phyloP scores from a whole-genome alignment of 345 rosid species.

The Corchorus olitorius region DNA sequence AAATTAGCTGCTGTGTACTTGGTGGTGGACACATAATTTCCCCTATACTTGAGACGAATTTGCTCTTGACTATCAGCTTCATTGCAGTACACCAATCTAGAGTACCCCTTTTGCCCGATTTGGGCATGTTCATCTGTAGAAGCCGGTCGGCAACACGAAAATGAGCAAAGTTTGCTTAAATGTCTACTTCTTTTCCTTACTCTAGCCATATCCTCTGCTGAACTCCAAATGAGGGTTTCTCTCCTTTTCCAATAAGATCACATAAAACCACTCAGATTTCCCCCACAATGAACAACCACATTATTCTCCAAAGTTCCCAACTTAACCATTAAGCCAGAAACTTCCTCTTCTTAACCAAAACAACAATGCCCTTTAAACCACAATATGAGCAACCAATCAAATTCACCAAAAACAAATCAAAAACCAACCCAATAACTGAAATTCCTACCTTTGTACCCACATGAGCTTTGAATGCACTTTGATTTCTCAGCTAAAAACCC shows the following conservation, averaged over 20 bases:
- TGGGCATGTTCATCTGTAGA: constrained; percentile 51
- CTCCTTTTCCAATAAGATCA: constrained; percentile 18
- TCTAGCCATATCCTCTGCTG: constrained; percentile 37
- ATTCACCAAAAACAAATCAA: constrained; percentile 7
- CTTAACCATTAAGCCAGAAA: constrained; percentile 9
- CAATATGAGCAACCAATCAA: constrained; percentile 17
- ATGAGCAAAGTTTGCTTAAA: constrained; percentile 65
- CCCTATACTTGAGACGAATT: constrained; percentile 55
- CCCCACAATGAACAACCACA: constrained; percentile 19
- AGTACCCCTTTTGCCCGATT: constrained; percentile 73
- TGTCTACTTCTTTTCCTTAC: constrained; percentile 40
- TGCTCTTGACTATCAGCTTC: constrained; percentile 71
- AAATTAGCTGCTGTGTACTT: constrained; percentile 76
- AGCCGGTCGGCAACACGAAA: constrained; percentile 51
- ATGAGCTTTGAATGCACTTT: constrained; percentile 20
- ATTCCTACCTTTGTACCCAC: constrained; percentile 18
- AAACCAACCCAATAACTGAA: constrained; percentile 10
- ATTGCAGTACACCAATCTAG: constrained; percentile 86
- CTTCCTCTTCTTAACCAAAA: background rate
- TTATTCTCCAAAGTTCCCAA: constrained; percentile 6
- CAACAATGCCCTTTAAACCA: background rate
- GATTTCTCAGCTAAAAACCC: constrained; percentile 8
- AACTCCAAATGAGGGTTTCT: constrained; percentile 17
- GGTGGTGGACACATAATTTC: constrained; percentile 86
- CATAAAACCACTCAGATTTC: constrained; percentile 16